Conservation (phyloP, 2,329 filamentous ascomycete genomes). For the Hymenoscyphus repandus region DNA sequence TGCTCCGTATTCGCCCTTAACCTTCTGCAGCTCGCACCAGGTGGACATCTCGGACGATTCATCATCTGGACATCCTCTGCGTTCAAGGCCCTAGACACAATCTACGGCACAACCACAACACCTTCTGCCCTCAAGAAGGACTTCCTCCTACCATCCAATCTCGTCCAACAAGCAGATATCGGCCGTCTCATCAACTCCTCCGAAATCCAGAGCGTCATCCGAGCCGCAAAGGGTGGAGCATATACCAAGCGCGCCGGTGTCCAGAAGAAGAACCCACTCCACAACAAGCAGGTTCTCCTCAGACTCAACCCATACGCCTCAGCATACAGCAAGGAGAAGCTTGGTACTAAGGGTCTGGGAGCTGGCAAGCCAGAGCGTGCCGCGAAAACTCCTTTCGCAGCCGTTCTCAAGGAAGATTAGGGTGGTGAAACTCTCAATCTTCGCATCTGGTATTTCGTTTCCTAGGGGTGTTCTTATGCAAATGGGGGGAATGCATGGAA, state of each 20-base stretch:
- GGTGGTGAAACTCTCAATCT: constrained; percentile 22
- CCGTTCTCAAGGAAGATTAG: constrained; percentile 48
- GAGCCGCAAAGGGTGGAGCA: constrained; percentile 83
- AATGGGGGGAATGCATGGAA: constrained; percentile 7
- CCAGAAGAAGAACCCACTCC: constrained; percentile 99
- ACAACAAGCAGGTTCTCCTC: constrained; percentile 98
- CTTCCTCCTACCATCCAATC: constrained; percentile 91
- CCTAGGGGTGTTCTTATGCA: constrained; percentile 10
- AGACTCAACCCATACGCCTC: constrained; percentile 97
- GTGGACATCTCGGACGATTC: constrained; percentile 98
- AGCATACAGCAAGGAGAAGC: constrained; percentile 80
- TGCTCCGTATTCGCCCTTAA: constrained; percentile 90
- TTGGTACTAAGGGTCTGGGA: constrained; percentile 65
- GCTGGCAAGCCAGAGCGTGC: constrained; percentile 51
- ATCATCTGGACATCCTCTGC: constrained; percentile 97
- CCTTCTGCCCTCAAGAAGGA: constrained; percentile 96
- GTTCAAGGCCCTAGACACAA: constrained; percentile 91
- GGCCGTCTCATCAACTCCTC: constrained; percentile 98
- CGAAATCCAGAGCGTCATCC: constrained; percentile 94
- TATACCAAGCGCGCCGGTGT: constrained; percentile 84
- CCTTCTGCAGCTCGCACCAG: constrained; percentile 97
- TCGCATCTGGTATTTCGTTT: constrained; percentile 9
- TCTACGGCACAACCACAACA: constrained; percentile 91
- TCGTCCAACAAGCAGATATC: constrained; percentile 92
- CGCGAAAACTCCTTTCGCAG: constrained; percentile 30